These are phyloP conservation scores for Salix suchowensis DNA, from an alignment of 345 rosid genomes.

Conservation along the genomic window DNA sequence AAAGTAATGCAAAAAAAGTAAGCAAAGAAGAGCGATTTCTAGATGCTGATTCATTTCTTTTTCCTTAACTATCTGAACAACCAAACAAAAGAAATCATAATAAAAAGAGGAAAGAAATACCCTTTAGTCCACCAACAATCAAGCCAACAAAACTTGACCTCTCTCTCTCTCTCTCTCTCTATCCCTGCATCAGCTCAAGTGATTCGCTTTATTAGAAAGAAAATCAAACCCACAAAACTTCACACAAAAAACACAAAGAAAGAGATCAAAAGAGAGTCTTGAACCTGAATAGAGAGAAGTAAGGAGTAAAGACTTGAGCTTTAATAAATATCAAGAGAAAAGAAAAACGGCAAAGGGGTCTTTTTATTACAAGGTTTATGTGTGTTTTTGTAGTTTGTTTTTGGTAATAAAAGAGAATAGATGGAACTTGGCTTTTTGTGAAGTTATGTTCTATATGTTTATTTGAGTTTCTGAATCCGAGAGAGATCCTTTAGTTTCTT, in stretches of 20 bases:
- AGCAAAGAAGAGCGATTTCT: background rate
- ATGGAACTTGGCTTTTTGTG: background rate
- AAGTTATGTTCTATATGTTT: background rate
- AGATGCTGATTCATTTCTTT: background rate
- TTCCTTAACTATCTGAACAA: background rate
- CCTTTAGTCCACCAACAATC: background rate
- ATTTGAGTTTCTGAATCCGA: background rate
- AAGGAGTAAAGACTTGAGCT: background rate
- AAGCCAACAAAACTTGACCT: background rate
- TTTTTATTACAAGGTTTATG: background rate
- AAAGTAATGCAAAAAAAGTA: background rate
- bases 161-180: background rate
- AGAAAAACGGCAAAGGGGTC: too few relatives aligned
- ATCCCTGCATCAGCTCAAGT: background rate
- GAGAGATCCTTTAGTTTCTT: background rate
- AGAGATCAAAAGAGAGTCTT: background rate
- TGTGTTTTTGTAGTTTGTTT: background rate
- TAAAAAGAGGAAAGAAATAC: background rate
- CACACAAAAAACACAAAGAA: background rate
- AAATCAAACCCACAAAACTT: background rate
- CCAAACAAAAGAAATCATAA: background rate
- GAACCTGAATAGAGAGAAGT: background rate
- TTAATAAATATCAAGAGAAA: background rate
- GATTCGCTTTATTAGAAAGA: background rate
- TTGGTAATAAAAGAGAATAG: background rate